A percentile compares a stretch with the other conserved stretches of the same genome.
Conservation (phyloP, 1,284 basidiomycete genomes). For the Pyrrhoderma noxium region DNA sequence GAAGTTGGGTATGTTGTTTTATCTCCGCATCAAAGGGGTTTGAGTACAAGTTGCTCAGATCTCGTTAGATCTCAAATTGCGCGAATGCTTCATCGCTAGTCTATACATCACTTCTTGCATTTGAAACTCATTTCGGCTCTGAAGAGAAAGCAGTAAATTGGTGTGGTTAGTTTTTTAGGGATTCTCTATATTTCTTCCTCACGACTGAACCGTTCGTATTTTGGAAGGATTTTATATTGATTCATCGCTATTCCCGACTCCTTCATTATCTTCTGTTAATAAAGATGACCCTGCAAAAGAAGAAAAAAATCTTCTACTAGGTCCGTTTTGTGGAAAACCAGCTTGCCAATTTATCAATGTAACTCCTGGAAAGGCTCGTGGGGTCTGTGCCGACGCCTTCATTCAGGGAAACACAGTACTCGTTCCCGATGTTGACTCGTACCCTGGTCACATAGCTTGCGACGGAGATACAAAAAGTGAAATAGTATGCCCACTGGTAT, state of each 20-base stretch:
- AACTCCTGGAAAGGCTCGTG: constrained; percentile 47
- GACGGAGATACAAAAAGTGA: constrained; percentile 83
- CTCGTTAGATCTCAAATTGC: constrained; percentile 72
- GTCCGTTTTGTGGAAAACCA: constrained; percentile 83
- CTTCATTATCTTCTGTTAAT: constrained; percentile 26
- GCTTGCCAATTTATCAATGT: constrained; percentile 78
- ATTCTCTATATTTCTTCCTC: constrained; percentile 2
- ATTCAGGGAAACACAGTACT: constrained; percentile 47
- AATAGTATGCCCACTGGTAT: constrained; percentile 71
- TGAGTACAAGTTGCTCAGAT: constrained; percentile 2
- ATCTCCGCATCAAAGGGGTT: background rate
- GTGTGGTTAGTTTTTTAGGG: constrained; percentile 56
- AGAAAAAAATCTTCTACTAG: constrained; percentile 47
- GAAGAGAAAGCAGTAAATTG: constrained; percentile 72
- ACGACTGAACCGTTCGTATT: background rate
- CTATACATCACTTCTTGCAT: constrained; percentile 67
- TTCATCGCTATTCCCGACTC: constrained; percentile 52
- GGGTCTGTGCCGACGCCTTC: constrained; percentile 80
- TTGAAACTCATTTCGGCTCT: constrained; percentile 57
- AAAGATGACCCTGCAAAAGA: constrained; percentile 13
- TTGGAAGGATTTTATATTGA: constrained; percentile 75
- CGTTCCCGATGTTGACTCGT: constrained; percentile 67
- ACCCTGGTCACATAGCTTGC: constrained; percentile 87
- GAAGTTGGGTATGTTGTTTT: constrained; percentile 62
- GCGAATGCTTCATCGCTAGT: constrained; percentile 77